Conservation (phyloP, 1,139 yeast species). For the Debaryomyces sp. region DNA sequence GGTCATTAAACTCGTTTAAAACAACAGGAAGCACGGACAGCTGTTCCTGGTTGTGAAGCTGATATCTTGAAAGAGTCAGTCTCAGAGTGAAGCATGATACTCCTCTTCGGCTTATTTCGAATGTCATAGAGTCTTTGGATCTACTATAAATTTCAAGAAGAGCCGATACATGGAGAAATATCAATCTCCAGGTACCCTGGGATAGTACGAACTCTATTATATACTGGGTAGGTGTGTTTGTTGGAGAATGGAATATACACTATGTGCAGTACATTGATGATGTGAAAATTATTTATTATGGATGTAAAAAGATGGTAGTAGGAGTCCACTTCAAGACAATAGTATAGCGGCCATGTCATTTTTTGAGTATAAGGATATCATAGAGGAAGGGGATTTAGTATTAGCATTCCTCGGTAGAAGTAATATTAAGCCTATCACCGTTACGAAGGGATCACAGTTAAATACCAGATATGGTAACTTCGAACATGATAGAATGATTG, state of each 20-base stretch:
- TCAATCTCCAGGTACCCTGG: background rate
- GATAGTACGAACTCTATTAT: background rate
- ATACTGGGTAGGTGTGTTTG: background rate
- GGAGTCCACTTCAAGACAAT: background rate
- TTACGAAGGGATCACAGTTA: constrained; percentile 59
- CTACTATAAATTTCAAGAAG: too few species aligned
- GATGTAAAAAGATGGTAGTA: background rate
- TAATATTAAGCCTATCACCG: constrained; percentile 71
- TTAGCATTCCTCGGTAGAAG: constrained; percentile 84
- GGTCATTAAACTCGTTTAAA: too few species aligned
- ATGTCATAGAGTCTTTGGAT: too few species aligned
- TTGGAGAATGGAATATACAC: background rate
- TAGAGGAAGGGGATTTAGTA: constrained; percentile 85
- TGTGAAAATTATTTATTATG: constrained; percentile 1
- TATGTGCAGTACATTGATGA: constrained; percentile 2
- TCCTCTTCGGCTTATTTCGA: too few species aligned
- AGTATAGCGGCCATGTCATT: constrained; percentile 40
- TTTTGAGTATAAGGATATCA: constrained; percentile 52
- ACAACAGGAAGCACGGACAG: too few species aligned
- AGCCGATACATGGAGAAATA: too few species aligned
- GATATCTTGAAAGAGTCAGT: too few species aligned
- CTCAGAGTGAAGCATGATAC: too few species aligned
- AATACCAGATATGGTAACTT: constrained; percentile 91
- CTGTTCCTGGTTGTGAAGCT: too few species aligned
- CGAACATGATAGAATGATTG: constrained; percentile 81